Conservation (phyloP, 2,329 filamentous ascomycete genomes). For the Microcyclosporella mali region DNA sequence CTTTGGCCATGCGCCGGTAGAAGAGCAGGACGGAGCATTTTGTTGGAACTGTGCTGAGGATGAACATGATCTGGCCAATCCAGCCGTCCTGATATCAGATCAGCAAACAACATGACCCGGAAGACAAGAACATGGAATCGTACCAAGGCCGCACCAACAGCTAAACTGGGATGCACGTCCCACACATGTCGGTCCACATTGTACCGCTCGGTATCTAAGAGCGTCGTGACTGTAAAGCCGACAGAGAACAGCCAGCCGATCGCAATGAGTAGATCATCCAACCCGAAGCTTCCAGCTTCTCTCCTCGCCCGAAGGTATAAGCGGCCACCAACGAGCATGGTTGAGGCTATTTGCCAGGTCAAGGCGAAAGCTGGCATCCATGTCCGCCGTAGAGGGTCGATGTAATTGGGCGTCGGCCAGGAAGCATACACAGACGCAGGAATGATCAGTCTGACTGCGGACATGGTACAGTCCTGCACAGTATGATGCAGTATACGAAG, state of each 20-base stretch:
- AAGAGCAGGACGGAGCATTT: slow-evolving; percentile 26
- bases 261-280: slow-evolving; percentile 22
- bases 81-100: slow-evolving; percentile 11
- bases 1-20: slow-evolving; percentile 22
- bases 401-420: slow-evolving; percentile 10
- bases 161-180: slow-evolving; percentile 16
- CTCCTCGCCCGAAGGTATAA: slow-evolving; percentile 19
- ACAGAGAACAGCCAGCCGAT: slow-evolving; percentile 21
- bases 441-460: no score
- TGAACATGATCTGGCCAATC: slow-evolving; percentile 22
- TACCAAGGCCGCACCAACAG: slow-evolving; percentile 17
- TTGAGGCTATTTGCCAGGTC: slow-evolving; percentile 16
- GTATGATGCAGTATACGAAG: no score
- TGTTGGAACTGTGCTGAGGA: slow-evolving; percentile 17
- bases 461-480: no score
- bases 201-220: slow-evolving; percentile 10
- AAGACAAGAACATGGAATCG: neutral
- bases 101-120: neutral
- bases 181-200: slow-evolving; percentile 22
- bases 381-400: slow-evolving; percentile 14
- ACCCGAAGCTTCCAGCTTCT: slow-evolving; percentile 19
- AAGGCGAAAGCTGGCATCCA: slow-evolving; percentile 23
- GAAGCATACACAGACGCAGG: slow-evolving; percentile 3
- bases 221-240: slow-evolving; percentile 16
- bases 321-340: slow-evolving; percentile 16